A percentile compares a stretch with the other conserved stretches of the same genome.
These are phyloP conservation scores for Mucor sp. DNA, from an alignment of 371 early-diverging fungal genomes.

Conservation along the genomic window DNA sequence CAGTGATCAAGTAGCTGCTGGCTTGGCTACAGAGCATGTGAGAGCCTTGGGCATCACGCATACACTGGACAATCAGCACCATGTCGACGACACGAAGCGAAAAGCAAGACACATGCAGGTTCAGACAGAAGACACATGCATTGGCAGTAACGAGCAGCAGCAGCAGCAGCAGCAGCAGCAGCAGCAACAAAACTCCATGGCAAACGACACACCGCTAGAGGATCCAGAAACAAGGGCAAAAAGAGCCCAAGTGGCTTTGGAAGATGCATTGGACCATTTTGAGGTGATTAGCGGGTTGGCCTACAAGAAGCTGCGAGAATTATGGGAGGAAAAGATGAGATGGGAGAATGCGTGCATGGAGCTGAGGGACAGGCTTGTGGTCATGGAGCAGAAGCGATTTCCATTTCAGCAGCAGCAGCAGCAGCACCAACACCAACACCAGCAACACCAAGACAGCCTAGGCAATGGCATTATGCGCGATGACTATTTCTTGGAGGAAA, in stretches of 20 bases:
- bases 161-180: background rate
- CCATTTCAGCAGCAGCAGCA: slow-evolving; percentile 1
- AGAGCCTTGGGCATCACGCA: slow-evolving; percentile 39
- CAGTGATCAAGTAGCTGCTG: slow-evolving; percentile 38
- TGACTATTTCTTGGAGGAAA: slow-evolving; percentile 11
- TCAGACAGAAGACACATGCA: slow-evolving; percentile 25
- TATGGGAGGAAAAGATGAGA: slow-evolving; percentile 54
- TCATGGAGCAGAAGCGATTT: slow-evolving; percentile 17
- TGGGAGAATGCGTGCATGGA: slow-evolving; percentile 52
- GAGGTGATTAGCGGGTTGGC: slow-evolving; percentile 60
- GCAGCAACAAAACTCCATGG: background rate
- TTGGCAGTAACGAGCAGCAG: background rate
- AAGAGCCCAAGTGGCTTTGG: slow-evolving; percentile 51
- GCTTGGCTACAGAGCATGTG: slow-evolving; percentile 41
- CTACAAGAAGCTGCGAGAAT: slow-evolving; percentile 58
- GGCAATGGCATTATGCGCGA: background rate
- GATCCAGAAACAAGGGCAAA: slow-evolving; percentile 24
- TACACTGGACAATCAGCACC: slow-evolving; percentile 22
- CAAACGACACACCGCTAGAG: background rate
- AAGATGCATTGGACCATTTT: slow-evolving; percentile 59
- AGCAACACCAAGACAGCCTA: background rate
- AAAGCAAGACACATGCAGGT: slow-evolving; percentile 47
- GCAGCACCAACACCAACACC: background rate
- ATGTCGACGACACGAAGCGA: slow-evolving; percentile 3
- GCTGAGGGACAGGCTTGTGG: slow-evolving; percentile 32